Conservation (phyloP, 2,329 filamentous ascomycete genomes). For the Knufia fluminis region DNA sequence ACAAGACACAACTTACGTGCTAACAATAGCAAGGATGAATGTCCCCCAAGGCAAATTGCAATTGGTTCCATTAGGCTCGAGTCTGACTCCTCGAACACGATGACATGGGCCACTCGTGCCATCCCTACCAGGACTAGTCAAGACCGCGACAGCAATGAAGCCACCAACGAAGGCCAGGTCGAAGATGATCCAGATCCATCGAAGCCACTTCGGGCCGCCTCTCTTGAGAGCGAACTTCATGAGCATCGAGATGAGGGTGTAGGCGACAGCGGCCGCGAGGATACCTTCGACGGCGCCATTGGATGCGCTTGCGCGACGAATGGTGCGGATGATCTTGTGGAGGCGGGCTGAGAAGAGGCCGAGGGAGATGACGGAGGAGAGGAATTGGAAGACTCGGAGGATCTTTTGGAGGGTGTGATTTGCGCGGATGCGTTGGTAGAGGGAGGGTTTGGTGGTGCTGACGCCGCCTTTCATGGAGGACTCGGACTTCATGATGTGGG, state of each 20-base stretch:
- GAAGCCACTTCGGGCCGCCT: constrained; percentile 10
- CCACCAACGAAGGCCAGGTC: constrained; percentile 34
- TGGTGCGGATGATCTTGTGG: constrained; percentile 33
- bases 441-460: not conserved
- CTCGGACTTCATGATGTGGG: not conserved
- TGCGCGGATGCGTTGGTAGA: not conserved
- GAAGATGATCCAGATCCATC: constrained; percentile 30
- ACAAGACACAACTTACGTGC: constrained; percentile 32
- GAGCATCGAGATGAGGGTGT: constrained; percentile 33
- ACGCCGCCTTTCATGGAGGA: not conserved
- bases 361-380: constrained; percentile 36
- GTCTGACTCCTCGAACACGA: constrained; percentile 15
- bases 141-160: constrained; percentile 36
- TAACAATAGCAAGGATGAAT: constrained; percentile 37
- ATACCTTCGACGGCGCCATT: constrained; percentile 37
- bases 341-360: constrained; percentile 32
- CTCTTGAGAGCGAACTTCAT: constrained; percentile 29
- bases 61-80: constrained; percentile 15
- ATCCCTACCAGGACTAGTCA: constrained; percentile 32
- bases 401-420: not conserved
- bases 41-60: constrained; percentile 37
- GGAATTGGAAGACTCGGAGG: constrained; percentile 34
- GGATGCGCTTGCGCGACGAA: constrained; percentile 26
- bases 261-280: constrained; percentile 36
- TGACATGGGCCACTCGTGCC: constrained; percentile 27